These are phyloP conservation scores for Fusarium sp. DNA, from an alignment of 2,329 filamentous ascomycete genomes.

Conservation along the genomic window DNA sequence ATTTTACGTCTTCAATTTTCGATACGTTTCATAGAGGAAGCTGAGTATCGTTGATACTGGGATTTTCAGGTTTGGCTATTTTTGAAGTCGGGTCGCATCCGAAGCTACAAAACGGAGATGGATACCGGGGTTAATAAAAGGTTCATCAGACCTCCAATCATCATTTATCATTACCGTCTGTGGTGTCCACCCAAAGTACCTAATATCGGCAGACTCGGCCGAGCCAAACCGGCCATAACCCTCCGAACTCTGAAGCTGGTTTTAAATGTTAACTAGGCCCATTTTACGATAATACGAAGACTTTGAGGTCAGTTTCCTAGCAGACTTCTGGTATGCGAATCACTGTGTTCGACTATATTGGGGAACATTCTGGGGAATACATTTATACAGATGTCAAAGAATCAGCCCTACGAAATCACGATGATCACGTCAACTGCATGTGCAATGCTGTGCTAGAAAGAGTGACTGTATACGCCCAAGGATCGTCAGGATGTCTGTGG, in stretches of 20 bases:
- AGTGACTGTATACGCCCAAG: not conserved
- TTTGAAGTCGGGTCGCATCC: not conserved
- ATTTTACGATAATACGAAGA: too few relatives aligned
- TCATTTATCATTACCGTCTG: not conserved
- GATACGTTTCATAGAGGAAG: not conserved
- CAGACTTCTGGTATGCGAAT: not conserved
- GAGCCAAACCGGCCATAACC: not conserved
- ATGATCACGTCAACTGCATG: not conserved
- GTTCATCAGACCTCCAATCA: slow-evolving; percentile 4
- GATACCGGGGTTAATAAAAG: not conserved
- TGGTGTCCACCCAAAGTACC: not conserved
- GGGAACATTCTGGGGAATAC: not conserved
- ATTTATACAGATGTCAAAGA: not conserved
- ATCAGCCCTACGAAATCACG: too few relatives aligned
- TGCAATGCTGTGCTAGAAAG: not conserved
- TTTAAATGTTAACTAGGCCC: not conserved
- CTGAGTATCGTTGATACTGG: not conserved
- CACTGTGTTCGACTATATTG: not conserved
- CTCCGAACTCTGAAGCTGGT: not conserved
- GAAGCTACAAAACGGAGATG: not conserved
- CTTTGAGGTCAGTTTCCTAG: not conserved
- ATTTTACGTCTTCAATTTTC: not conserved
- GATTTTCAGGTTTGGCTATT: not conserved
- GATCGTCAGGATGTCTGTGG: not conserved
- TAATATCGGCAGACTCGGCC: not conserved